Base-by-base conservation (phyloP, 352 stramenopile species). In the Phytophthora ramorum region DNA sequence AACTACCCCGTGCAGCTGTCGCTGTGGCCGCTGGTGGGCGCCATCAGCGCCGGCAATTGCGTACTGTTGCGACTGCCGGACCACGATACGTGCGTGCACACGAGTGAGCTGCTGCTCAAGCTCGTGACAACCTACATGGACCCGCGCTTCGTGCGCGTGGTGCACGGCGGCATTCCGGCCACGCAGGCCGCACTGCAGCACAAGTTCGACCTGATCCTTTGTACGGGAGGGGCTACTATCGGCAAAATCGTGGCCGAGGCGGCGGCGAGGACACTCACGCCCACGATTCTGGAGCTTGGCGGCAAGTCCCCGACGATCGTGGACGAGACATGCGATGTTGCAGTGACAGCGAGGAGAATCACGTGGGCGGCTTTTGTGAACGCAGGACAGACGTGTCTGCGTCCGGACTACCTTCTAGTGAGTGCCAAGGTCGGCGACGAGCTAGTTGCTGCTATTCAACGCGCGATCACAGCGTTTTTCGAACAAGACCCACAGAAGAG, bases 191-290 rank as follows among this genome's bases (percentile, higher is more conserved):
- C 91, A 35, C 70, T 92, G 20, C 51, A 87, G 32, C 79, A 97
- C 28, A 79, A 84, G 46, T 95, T 85, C 50, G 83, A 97, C 65
- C 68, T 93, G 7, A 90, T 93, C 56, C 66, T 93, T 32, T 91
- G 83, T 52, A 97, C 87, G 0, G 85, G 87, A 19, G 84, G 84
- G n/a, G 24, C 57, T 26, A 80, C 77, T 8, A 83, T 93, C 32
- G 96, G 94, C 50, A 89, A 89, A 62, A 96, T 98, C 38, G 84
- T 99, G 12, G 85, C 93, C 0, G 63, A 78, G 30, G 92, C 92
- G 0, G 94, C 95, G 0, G 96, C 97, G 3, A 96, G 97, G 79
- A 92, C 95, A 40, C 73, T 99, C 12, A 99, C 97, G 26, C 97
- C 97, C 1, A 86, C 88, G 7, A 79, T 98, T 9, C 71, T 99